Evolutionary conservation across 2,329 filamentous ascomycete genomes (phyloP).

Genomic region (Pseudodiploospora longispora): DNA sequence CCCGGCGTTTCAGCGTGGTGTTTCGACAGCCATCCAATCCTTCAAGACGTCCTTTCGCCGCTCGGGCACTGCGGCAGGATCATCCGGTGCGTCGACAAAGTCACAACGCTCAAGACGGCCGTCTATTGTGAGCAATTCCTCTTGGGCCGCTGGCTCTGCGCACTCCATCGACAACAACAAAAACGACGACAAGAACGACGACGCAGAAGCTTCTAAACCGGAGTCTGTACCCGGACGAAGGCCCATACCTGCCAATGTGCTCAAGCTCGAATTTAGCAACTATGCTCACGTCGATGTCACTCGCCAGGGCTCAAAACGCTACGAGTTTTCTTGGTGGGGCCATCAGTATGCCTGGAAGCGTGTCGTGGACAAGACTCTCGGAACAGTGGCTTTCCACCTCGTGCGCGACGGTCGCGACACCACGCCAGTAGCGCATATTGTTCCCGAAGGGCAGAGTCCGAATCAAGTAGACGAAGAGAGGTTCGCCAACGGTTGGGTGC

Average conservation of each 20-base stretch:
- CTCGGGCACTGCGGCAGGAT: conserved; percentile 10
- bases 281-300: conserved; percentile 86
- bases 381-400: conserved; percentile 69
- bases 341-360: conserved; percentile 78
- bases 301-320: conserved; percentile 63
- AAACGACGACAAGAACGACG: conserved; percentile 1
- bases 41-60: conserved; percentile 29
- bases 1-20: conserved; percentile 31
- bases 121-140: conserved; percentile 7
- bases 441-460: conserved; percentile 67
- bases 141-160: conserved; percentile 4
- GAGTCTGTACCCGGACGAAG: conserved; percentile 14
- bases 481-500: conserved; percentile 78
- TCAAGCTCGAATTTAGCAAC: conserved; percentile 93
- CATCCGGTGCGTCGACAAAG: not conserved
- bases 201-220: conserved; percentile 8
- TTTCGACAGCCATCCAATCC: conserved; percentile 42
- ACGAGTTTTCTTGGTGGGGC: conserved; percentile 94
- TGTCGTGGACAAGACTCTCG: conserved; percentile 60
- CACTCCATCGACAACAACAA: conserved; percentile 5
- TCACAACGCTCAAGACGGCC: conserved; percentile 6
- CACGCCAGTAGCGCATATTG: conserved; percentile 68
- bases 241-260: conserved; percentile 55
- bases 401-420: conserved; percentile 54
- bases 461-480: conserved; percentile 65